A percentile compares a stretch with the other conserved stretches of the same genome.
phyloP scores from a whole-genome alignment of 306 rosid species.

The Medicago arabica region DNA sequence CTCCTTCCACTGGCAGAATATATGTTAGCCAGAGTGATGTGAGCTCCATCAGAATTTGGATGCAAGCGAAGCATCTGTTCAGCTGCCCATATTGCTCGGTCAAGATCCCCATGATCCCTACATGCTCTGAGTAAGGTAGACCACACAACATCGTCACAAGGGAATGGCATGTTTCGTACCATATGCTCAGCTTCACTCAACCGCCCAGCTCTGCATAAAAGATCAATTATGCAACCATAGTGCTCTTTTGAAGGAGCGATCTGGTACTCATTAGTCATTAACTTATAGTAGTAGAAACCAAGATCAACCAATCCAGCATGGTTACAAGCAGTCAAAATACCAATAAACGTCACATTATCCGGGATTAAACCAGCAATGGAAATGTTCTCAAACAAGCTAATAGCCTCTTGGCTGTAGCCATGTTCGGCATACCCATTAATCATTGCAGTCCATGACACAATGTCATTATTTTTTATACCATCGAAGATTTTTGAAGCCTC shows the following conservation, averaged over 20 bases:
- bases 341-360: constrained; percentile 73
- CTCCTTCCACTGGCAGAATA: constrained; percentile 74
- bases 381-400: constrained; percentile 68
- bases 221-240: constrained; percentile 81
- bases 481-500: constrained; percentile 68
- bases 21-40: constrained; percentile 75
- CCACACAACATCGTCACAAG: constrained; percentile 79
- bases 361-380: constrained; percentile 61
- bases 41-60: constrained; percentile 73
- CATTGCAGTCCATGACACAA: constrained; percentile 86
- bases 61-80: constrained; percentile 65
- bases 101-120: constrained; percentile 65
- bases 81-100: constrained; percentile 66
- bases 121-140: constrained; percentile 84
- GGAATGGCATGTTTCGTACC: constrained; percentile 64
- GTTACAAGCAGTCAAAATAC: constrained; percentile 77
- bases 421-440: constrained; percentile 76
- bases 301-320: constrained; percentile 84
- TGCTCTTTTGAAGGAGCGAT: constrained; percentile 78
- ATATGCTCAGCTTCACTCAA: constrained; percentile 70
- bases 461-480: constrained; percentile 45
- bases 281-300: constrained; percentile 64
- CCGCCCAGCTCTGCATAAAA: constrained; percentile 81
- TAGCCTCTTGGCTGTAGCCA: constrained; percentile 74
- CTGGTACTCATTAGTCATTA: constrained; percentile 53